Evolutionary conservation across 2,329 filamentous ascomycete genomes (phyloP), one percentile per base, ranked within the genome.

Genomic region (Sporothrix brasiliensis): DNA sequence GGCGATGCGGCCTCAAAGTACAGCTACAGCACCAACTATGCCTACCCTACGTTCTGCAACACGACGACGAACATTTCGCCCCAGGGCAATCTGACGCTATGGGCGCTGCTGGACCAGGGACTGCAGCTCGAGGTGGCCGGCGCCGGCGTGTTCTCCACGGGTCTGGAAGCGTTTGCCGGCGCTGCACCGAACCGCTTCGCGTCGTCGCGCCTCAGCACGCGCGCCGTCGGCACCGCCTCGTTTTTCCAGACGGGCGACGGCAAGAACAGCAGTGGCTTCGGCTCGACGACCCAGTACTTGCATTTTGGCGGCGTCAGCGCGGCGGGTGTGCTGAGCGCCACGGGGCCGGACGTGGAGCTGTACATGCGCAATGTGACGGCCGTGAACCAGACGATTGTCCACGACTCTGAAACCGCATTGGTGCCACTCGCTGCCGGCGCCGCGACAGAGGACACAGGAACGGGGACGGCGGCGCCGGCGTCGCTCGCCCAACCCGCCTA

Each of bases 31-130:
- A 73, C 77, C 4, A 75, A 75, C 4, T 91, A 89, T 76, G 78
- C 78, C 10, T 92, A 91, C 75, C 90, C 90, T 0, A 78, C 92
- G 0, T 83, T 81, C 74, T 86, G 86, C 63, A 86, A 86, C 74
- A 85, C 83, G 19, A 84, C 83, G 1, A 85, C 84, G 69, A 76
- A 77, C 16, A 76, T 81, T 14, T 76, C 82, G 34, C 68, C 81
- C 2, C 77, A 80, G 44, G 82, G 82, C 16, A 82, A 85, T 73
- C 78, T 85, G 68, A 82, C 80, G n/a, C 79, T 87, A 67, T 79
- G 75, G 74, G 82, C 81, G 0, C 72, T 77, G 50, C 73, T 84
- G 0, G 75, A 80, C 34, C 84, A 86, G 73, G 81, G 81, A 1
- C 75, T 83, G 53, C 70, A 78, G 6, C 72, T 82, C 44, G 76